Percentiles rank a stretch among this genome's conserved stretches.
Evolutionary conservation across 768 basidiomycete species (phyloP).

Genomic region (Pisolithus microcarpus): DNA sequence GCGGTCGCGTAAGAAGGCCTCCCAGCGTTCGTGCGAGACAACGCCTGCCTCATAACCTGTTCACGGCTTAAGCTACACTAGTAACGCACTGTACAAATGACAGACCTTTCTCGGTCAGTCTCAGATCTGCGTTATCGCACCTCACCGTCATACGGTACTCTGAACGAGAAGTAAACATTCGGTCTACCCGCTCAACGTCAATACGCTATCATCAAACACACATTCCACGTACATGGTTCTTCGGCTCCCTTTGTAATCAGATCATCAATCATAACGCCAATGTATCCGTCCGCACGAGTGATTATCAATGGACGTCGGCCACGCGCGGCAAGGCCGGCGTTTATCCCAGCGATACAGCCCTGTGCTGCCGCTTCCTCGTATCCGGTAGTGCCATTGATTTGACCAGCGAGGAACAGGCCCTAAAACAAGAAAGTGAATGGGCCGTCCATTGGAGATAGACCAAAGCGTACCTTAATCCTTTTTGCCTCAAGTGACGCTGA

Average conservation of each 20-base stretch:
- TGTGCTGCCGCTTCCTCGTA: constrained; percentile 94
- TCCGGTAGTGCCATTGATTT: constrained; percentile 90
- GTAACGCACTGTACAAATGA: not conserved
- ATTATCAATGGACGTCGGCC: constrained; percentile 51
- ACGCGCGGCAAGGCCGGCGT: constrained; percentile 69
- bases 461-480: constrained; percentile 50
- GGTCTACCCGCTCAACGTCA: constrained; percentile 41
- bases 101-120: constrained; percentile 71
- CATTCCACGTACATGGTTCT: constrained; percentile 63
- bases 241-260: constrained; percentile 82
- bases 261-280: constrained; percentile 91
- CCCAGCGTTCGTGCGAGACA: constrained; percentile 40
- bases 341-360: constrained; percentile 81
- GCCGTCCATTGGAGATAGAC: not conserved
- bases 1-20: constrained; percentile 26
- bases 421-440: constrained; percentile 15
- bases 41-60: constrained; percentile 36
- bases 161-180: constrained; percentile 89
- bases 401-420: constrained; percentile 84
- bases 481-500: constrained; percentile 81
- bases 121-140: constrained; percentile 82
- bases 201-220: not conserved
- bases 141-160: constrained; percentile 86
- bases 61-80: constrained; percentile 1
- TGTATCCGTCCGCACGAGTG: constrained; percentile 78